Evolutionary conservation across 2,329 filamentous ascomycete species (phyloP).

Genomic region (Rutstroemia sp.): DNA sequence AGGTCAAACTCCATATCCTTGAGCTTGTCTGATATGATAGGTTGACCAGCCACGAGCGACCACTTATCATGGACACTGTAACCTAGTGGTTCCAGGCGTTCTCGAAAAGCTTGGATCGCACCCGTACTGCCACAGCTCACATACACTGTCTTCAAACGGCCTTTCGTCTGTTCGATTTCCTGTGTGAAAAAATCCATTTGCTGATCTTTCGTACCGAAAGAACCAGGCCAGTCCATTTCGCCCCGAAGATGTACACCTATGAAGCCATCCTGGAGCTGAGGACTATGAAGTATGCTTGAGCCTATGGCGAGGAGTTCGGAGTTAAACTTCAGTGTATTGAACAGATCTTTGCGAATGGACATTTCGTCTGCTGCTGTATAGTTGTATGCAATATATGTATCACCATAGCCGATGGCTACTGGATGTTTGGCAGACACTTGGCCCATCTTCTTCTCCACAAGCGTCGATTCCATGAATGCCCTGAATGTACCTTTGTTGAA

Average conservation of each 20-base stretch:
- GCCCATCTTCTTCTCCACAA: background rate
- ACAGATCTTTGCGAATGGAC: slow-evolving; percentile 18
- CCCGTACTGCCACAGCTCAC: slow-evolving; percentile 19
- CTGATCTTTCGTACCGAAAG: slow-evolving; percentile 11
- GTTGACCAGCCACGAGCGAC: slow-evolving; percentile 1
- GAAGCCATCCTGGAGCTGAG: slow-evolving; percentile 13
- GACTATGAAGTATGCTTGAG: slow-evolving; percentile 8
- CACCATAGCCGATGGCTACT: slow-evolving; percentile 15
- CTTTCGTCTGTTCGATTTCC: slow-evolving; percentile 11
- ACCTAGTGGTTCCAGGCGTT: slow-evolving; percentile 12
- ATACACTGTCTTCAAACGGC: slow-evolving; percentile 12
- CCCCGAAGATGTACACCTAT: slow-evolving; percentile 21
- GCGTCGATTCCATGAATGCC: background rate
- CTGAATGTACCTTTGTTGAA: slow-evolving; percentile 12
- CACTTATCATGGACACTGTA: slow-evolving; percentile 19
- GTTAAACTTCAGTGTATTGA: slow-evolving; percentile 18
- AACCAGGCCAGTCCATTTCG: slow-evolving; percentile 19
- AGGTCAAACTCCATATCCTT: slow-evolving; percentile 15
- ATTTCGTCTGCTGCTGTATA: slow-evolving; percentile 16
- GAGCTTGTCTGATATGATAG: background rate
- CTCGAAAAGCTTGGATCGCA: slow-evolving; percentile 14
- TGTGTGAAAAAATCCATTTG: slow-evolving; percentile 16
- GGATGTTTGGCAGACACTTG: slow-evolving; percentile 11
- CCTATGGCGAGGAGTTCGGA: slow-evolving; percentile 12
- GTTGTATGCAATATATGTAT: slow-evolving; percentile 18